These are phyloP conservation scores for Linum lewisii DNA, from an alignment of 345 rosid species.

Conservation along the genomic window DNA sequence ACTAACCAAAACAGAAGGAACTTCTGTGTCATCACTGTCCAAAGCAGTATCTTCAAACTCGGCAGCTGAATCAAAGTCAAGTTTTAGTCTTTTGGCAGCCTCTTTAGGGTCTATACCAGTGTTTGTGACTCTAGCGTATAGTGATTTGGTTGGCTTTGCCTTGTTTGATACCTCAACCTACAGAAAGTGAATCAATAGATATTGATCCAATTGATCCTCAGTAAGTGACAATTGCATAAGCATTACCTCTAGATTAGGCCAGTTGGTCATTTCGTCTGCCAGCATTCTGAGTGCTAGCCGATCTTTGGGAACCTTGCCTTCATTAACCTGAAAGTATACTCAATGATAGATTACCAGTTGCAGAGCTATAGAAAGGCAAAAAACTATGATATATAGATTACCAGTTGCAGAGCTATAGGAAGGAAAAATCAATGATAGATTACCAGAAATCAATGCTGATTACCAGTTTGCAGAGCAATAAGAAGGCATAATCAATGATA, in stretches of 20 bases:
- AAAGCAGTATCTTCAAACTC: conserved; percentile 52
- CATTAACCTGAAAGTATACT: conserved; percentile 64
- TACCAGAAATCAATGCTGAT: no score
- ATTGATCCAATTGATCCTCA: no score
- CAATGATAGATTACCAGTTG: not conserved
- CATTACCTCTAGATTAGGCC: conserved; percentile 94
- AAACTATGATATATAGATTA: no score
- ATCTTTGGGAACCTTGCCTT: conserved; percentile 71
- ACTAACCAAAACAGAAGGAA: conserved; percentile 67
- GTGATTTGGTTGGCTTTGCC: conserved; percentile 33
- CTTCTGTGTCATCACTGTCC: conserved; percentile 42
- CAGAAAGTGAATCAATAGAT: no score
- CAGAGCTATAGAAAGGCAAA: not conserved
- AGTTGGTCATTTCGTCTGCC: conserved; percentile 69
- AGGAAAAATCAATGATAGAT: no score
- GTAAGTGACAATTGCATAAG: not conserved
- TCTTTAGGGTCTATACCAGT: conserved; percentile 70
- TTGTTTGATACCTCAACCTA: not conserved
- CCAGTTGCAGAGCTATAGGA: no score
- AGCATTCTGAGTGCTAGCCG: conserved; percentile 61
- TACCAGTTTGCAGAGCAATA: no score
- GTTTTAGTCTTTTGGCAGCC: conserved; percentile 80
- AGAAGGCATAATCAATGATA: no score
- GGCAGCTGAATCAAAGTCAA: conserved; percentile 97
- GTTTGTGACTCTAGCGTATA: conserved; percentile 80